Evolutionary conservation across 2,329 filamentous ascomycete genomes (phyloP).

Genomic region (Ophiostoma triangulosporum): DNA sequence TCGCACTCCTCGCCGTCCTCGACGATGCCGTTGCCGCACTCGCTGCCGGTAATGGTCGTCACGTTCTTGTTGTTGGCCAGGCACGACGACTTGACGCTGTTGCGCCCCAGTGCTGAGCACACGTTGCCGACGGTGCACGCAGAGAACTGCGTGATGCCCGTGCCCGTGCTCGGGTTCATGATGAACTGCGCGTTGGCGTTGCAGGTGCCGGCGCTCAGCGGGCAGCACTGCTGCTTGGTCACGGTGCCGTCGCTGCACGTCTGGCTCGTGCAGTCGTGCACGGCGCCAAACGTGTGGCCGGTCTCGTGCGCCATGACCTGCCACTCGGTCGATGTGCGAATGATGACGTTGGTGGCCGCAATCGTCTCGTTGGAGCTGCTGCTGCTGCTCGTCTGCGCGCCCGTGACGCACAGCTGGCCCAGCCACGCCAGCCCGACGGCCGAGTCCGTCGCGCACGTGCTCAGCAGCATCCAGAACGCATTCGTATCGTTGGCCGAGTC

Average conservation of each 20-base stretch:
- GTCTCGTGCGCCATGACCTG: constrained; percentile 91
- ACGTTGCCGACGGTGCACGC: constrained; percentile 87
- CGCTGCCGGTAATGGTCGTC: constrained; percentile 63
- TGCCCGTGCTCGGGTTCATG: constrained; percentile 85
- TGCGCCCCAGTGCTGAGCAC: constrained; percentile 68
- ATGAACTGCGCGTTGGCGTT: constrained; percentile 70
- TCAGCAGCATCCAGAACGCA: constrained; percentile 86
- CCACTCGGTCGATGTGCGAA: constrained; percentile 75
- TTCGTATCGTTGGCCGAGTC: constrained; percentile 56
- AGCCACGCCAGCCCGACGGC: constrained; percentile 91
- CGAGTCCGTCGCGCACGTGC: constrained; percentile 64
- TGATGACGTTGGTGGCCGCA: constrained; percentile 78
- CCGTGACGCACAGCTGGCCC: constrained; percentile 63
- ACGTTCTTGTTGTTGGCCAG: constrained; percentile 78
- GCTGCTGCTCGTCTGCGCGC: constrained; percentile 38
- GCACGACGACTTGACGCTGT: constrained; percentile 63
- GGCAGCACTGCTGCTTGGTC: constrained; percentile 56
- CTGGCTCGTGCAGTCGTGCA: constrained; percentile 72
- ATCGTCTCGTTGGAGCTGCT: constrained; percentile 50
- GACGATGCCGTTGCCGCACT: constrained; percentile 95
- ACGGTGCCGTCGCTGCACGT: constrained; percentile 51
- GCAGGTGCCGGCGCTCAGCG: constrained; percentile 52
- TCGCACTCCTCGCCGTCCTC: constrained; percentile 92
- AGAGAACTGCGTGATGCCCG: constrained; percentile 66
- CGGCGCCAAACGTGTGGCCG: constrained; percentile 88